phyloP scores from a whole-genome alignment of 78 protist species.

The Dictyostelium brefeldianum region DNA sequence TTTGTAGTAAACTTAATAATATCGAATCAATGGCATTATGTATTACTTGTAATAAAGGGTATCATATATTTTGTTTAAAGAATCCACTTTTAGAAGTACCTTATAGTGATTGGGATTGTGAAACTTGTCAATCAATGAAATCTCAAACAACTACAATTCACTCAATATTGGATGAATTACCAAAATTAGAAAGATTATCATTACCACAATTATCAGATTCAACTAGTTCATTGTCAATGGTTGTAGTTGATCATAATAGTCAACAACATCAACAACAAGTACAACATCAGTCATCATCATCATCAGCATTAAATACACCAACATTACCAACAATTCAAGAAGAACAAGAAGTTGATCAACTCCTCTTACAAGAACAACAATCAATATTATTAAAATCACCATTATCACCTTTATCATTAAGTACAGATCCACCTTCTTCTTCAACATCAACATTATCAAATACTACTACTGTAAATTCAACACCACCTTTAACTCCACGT shows the following conservation, averaged over 20 bases:
- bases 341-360: background rate
- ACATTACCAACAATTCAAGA: background rate
- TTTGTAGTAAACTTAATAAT: background rate
- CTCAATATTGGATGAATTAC: constrained; percentile 23
- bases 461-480: background rate
- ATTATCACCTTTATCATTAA: background rate
- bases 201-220: no score
- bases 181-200: constrained; percentile 23
- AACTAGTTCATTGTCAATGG: no score
- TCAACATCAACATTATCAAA: background rate
- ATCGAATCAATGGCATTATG: constrained; percentile 36
- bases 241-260: background rate
- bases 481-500: background rate
- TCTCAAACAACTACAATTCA: background rate
- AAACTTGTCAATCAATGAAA: background rate
- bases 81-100: constrained; percentile 46
- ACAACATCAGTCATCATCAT: no score
- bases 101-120: constrained; percentile 36
- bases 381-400: background rate
- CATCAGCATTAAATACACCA: constrained; percentile 12
- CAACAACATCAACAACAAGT: background rate
- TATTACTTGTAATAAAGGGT: constrained; percentile 24
- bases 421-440: background rate
- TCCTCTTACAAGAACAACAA: background rate
- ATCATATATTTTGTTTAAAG: constrained; percentile 50